Conservation (phyloP, 2,329 filamentous ascomycete species). For the Talaromyces verruculosus region DNA sequence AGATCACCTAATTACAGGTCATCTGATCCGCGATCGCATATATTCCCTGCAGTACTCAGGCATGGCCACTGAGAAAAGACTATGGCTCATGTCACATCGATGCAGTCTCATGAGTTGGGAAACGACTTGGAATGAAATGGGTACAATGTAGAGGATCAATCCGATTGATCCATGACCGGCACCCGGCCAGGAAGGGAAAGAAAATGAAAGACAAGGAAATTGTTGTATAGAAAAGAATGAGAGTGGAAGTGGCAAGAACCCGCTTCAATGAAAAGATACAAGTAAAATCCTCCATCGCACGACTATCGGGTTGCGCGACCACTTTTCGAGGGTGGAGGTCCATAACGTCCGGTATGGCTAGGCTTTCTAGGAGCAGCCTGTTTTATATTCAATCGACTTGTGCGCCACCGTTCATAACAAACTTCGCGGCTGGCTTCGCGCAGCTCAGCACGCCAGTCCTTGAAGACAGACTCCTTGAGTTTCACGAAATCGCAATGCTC, state of each 20-base stretch:
- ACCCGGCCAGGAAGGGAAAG: constrained; percentile 4
- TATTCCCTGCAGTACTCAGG: constrained; percentile 13
- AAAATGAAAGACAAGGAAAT: not conserved
- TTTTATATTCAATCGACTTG: constrained; percentile 44
- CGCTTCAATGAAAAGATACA: not conserved
- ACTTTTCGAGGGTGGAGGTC: constrained; percentile 24
- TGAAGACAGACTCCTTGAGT: constrained; percentile 88
- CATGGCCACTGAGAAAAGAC: constrained; percentile 7
- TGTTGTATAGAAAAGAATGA: constrained; percentile 5
- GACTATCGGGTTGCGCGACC: constrained; percentile 21
- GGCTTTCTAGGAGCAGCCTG: constrained; percentile 27
- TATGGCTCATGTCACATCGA: constrained; percentile 15
- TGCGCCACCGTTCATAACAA: constrained; percentile 97
- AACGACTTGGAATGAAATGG: constrained; percentile 1
- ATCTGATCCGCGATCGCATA: constrained; percentile 6
- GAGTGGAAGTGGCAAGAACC: constrained; percentile 5
- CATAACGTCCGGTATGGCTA: constrained; percentile 31
- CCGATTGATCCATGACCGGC: constrained; percentile 6
- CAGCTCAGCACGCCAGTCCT: constrained; percentile 87
- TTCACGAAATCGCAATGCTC: constrained; percentile 92
- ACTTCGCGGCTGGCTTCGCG: constrained; percentile 85
- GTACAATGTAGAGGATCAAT: constrained; percentile 9
- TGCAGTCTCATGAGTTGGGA: constrained; percentile 10
- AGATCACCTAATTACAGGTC: not conserved
- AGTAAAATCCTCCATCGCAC: not conserved